Evolutionary conservation across 805 yeast genomes (phyloP), one percentile per base, ranked within the genome.

Genomic region (Candida silvicultrix): DNA sequence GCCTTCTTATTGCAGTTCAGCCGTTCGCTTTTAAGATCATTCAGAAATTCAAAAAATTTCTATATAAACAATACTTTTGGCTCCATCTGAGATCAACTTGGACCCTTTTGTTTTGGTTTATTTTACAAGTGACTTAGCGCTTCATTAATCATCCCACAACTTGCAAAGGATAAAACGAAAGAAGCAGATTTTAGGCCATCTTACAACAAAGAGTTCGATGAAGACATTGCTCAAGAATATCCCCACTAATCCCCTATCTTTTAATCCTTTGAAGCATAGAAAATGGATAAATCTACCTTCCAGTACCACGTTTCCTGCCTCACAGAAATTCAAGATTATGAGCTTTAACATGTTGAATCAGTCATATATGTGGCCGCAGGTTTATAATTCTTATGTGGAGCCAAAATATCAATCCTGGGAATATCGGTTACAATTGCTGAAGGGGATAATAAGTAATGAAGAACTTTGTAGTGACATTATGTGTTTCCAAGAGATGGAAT

Each of bases 351-450:
- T 74, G 56, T 61, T 75, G n/a, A 71, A 74, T 10, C 76, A 74
- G 40, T 78, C 79, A 44, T 81, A 81, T 49, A 64, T 80, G 62
- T 80, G 85, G 85, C 74, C 75, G 1, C 71, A 71, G 43, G 78
- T 80, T 4, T 81, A 78, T 9, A 63, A 77, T 3, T 62, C 66
- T 10, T 75, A 78, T 53, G 71, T 78, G 18, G 76, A 78, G 1
- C 65, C 66, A 11, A 57, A 68, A 38, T 73, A 65, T 49, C 68
- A 71, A 19, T 70, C 70, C 41, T 78, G 83, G 85, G 60, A 59
- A 7, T 71, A 72, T 50, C 52, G 85, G 48, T 71, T 77, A 45
- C 49, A 56, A 6, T 63, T 77, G 43, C 51, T 80, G 34, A 68
- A 72, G 45, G 49, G 56, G 23, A 66, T 72, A 39, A 43, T 58